Conservation (phyloP, 768 basidiomycete species). For the Hericium coralloides region DNA sequence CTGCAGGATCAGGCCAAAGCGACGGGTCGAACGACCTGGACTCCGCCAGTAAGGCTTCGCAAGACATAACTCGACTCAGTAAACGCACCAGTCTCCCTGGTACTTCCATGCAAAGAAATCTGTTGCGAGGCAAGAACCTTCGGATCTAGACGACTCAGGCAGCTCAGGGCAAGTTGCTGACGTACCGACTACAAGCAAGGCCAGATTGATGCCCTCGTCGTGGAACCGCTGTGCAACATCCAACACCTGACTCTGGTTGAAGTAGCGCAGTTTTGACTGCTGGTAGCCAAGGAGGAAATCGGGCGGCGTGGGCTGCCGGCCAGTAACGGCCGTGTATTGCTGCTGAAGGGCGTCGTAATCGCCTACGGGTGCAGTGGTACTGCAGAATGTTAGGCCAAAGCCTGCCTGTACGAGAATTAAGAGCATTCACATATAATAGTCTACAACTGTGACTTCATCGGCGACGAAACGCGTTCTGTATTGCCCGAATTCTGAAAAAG, state of each 20-base stretch:
- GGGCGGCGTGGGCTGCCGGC: neutral
- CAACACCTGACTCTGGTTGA: neutral
- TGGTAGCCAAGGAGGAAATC: neutral
- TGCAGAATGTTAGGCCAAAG: neutral
- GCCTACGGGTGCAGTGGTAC: neutral
- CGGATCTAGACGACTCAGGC: neutral
- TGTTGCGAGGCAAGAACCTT: neutral
- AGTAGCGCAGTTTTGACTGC: neutral
- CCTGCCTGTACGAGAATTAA: neutral
- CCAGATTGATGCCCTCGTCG: neutral
- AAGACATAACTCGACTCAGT: too few species aligned
- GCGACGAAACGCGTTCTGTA: neutral
- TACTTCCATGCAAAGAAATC: neutral
- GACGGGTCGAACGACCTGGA: neutral
- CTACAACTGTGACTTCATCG: neutral
- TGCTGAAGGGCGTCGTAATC: neutral
- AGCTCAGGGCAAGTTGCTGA: neutral
- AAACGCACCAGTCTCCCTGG: neutral
- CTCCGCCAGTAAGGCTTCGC: too few species aligned
- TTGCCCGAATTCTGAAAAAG: neutral
- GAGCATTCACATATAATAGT: neutral
- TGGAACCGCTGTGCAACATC: neutral
- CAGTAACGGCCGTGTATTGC: neutral
- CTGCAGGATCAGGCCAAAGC: neutral
- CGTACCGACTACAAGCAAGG: neutral